phyloP scores from a whole-genome alignment of 257 asterid species.

The Mitragyna speciosa region DNA sequence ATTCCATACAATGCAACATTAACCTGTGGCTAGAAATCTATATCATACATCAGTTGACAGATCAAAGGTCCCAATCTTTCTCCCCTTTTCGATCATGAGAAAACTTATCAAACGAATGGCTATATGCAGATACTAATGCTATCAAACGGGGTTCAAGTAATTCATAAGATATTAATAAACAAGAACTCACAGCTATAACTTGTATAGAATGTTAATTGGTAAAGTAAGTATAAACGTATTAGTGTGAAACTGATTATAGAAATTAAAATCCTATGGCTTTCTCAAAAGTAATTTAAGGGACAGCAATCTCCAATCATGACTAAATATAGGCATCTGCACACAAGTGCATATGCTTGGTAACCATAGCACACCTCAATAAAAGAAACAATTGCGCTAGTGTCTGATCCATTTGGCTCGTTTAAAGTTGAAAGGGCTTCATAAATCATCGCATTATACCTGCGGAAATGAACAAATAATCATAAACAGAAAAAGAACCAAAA shows the following conservation, averaged over 20 bases:
- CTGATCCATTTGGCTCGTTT: constrained; percentile 68
- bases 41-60: background rate
- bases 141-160: background rate
- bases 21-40: background rate
- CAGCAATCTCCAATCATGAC: background rate
- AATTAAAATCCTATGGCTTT: background rate
- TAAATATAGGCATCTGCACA: background rate
- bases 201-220: background rate
- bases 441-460: constrained; percentile 69
- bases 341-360: background rate
- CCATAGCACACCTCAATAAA: constrained; percentile 60
- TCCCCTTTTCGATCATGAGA: background rate
- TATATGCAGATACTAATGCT: background rate
- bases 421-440: constrained; percentile 72
- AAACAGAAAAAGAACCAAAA: constrained; percentile 5
- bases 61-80: background rate
- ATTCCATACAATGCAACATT: background rate
- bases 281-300: no score
- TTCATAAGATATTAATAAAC: background rate
- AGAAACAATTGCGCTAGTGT: constrained; percentile 56
- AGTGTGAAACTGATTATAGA: background rate
- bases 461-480: constrained; percentile 19
- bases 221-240: background rate
- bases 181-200: background rate
- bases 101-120: background rate